Evolutionary conservation across 768 basidiomycete genomes (phyloP).

Genomic region (Lepiota brunneoincarnata): DNA sequence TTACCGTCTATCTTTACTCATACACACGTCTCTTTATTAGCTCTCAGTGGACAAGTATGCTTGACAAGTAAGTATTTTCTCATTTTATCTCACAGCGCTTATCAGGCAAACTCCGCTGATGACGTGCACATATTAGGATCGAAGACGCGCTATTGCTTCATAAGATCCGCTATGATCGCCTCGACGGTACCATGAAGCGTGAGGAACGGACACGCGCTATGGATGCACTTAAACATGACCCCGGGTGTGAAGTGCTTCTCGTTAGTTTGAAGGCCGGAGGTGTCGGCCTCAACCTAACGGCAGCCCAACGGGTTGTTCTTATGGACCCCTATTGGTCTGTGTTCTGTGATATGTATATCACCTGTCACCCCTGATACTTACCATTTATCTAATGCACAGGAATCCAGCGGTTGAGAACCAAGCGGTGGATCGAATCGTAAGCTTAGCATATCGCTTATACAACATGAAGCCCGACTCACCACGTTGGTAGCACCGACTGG

Average conservation of each 20-base stretch:
- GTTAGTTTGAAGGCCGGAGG: conserved; percentile 97
- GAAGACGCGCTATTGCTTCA: conserved; percentile 85
- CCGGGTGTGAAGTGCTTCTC: conserved; percentile 87
- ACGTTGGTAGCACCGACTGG: conserved; percentile 79
- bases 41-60: conserved; percentile 94
- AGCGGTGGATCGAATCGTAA: conserved; percentile 94
- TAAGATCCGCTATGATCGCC: conserved; percentile 83
- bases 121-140: conserved; percentile 43
- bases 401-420: conserved; percentile 98
- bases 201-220: conserved; percentile 90
- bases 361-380: conserved; percentile 9
- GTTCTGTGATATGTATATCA: not conserved
- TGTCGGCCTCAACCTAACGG: conserved; percentile 93
- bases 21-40: conserved; percentile 34
- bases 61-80: conserved; percentile 66
- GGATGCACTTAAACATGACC: conserved; percentile 89
- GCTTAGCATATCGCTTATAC: conserved; percentile 24
- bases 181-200: conserved; percentile 98
- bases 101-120: conserved; percentile 7
- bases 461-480: not conserved
- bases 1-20: conserved; percentile 10
- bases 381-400: conserved; percentile 39
- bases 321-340: conserved; percentile 95
- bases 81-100: conserved; percentile 5
- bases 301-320: conserved; percentile 89